A percentile compares a stretch with the other conserved stretches of the same genome.
phyloP scores from a whole-genome alignment of 495 filamentous ascomycete species.

The Hamigera avellanea region DNA sequence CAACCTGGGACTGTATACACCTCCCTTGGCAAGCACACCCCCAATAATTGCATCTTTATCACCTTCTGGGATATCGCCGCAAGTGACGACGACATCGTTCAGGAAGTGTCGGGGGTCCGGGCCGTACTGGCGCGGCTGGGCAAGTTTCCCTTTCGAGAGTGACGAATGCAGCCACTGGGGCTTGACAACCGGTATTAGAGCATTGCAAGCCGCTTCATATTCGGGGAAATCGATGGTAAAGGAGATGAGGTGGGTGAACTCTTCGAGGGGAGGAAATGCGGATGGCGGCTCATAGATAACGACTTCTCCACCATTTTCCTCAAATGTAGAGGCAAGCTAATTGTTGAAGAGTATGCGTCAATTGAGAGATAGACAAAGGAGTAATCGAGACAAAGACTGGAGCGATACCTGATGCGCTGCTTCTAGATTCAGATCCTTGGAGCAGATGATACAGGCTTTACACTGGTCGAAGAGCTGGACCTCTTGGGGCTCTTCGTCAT shows the following conservation, averaged over 20 bases:
- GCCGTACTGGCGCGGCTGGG: conserved; percentile 70
- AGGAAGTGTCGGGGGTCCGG: conserved; percentile 88
- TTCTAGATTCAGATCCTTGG: conserved; percentile 37
- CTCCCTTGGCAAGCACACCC: conserved; percentile 81
- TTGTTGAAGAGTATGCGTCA: conserved; percentile 2
- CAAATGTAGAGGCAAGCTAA: conserved; percentile 26
- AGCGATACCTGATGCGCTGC: conserved; percentile 34
- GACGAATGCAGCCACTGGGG: conserved; percentile 67
- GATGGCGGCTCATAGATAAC: conserved; percentile 31
- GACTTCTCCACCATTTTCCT: conserved; percentile 43
- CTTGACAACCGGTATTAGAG: conserved; percentile 75
- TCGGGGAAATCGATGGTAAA: conserved; percentile 78
- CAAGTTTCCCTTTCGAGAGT: conserved; percentile 53
- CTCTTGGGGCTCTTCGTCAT: conserved; percentile 15
- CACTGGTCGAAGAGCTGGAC: conserved; percentile 32
- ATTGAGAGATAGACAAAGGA: not conserved
- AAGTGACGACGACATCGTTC: conserved; percentile 65
- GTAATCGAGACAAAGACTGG: too few species aligned
- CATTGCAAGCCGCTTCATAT: conserved; percentile 55
- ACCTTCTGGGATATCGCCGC: conserved; percentile 68
- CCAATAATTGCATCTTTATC: conserved; percentile 91
- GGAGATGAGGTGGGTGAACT: conserved; percentile 75
- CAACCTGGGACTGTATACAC: conserved; percentile 58
- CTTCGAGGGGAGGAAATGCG: conserved; percentile 38
- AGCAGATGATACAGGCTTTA: conserved; percentile 29